Evolutionary conservation across 176 grass and related monocot species (phyloP).

Genomic region (Triticum timopheevii): DNA sequence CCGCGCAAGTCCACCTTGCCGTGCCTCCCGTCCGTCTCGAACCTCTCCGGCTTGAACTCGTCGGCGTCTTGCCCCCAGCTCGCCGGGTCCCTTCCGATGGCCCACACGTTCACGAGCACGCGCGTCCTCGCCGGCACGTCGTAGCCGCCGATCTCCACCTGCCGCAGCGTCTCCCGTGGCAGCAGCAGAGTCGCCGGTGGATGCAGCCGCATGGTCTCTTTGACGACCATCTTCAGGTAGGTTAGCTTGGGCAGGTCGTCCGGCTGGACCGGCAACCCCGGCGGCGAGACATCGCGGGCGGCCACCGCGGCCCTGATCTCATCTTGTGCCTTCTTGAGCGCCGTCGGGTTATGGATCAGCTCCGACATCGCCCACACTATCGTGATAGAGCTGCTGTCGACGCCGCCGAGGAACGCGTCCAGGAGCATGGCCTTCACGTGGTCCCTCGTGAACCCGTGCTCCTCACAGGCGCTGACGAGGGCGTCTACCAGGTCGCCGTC

Average conservation of each 20-base stretch:
- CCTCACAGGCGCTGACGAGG: background rate
- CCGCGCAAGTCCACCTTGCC: conserved; percentile 5
- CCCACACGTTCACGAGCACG: conserved; percentile 40
- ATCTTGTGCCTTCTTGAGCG: no score
- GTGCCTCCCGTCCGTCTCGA: background rate
- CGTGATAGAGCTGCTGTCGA: no score
- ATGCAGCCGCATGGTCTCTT: conserved; percentile 40
- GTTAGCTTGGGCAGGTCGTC: conserved; percentile 26
- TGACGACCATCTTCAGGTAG: conserved; percentile 42
- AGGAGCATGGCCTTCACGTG: conserved; percentile 13
- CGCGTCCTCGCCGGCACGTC: conserved; percentile 27
- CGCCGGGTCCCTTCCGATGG: conserved; percentile 37
- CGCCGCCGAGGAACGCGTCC: no score
- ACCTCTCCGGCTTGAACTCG: conserved; percentile 45
- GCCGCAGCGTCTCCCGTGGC: conserved; percentile 26
- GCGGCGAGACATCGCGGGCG: no score
- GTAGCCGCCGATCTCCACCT: conserved; percentile 13
- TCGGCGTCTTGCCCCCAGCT: conserved; percentile 33
- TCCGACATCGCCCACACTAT: no score
- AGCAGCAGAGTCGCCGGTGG: conserved; percentile 26
- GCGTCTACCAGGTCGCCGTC: conserved; percentile 11
- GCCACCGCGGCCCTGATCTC: no score
- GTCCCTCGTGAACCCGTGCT: conserved; percentile 11
- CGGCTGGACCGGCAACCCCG: background rate
- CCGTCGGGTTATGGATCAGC: no score